Evolutionary conservation across 140 eudicot species (phyloP), one percentile per base, ranked within the genome.

Genomic region (Cichorium intybus): DNA sequence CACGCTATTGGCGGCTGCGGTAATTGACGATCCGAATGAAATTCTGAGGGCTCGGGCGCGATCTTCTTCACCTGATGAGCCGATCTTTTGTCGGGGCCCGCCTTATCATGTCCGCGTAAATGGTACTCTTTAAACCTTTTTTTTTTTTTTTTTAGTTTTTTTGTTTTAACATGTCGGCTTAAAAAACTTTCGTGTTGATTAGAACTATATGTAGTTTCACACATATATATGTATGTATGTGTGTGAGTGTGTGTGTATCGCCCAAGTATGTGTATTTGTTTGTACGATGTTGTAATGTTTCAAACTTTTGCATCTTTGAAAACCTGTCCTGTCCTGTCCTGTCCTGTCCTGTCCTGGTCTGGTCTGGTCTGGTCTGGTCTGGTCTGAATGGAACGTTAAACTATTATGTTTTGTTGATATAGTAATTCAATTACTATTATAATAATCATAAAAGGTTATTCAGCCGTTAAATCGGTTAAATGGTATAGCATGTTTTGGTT

Each of bases 11-110:
- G 97, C 99, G 64, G 97, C 95, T 73, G 96, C 97, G 21, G 77
- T 88, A 31, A 93, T 93, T 51, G 79, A 88, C 6, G 88, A 85
- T 71, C 95, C 99, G 35, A 93, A 89, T 51, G 97, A 88, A 45
- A 82, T 93, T 71, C 79, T 93, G 29, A 73, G 96, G 79, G 96
- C 99, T 11, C 87, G 99, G 48, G 99, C 95, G 0, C 84, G 77
- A 64, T 64, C 81, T 74, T 76, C 71, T 20, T 74, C 85, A 27
- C 76, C 77, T 17, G 89, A 89, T 31, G 99, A 93, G 75, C 95
- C 99, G 5, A 84, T 93, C 60, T 77, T 93, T 50, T 93, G 97
- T 56, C 89, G 97, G 33, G 99, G 99, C 7, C 97, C 99, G 4
- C 99, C 99, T 5, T 89, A 83, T 73, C 99, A 86, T 73, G 83